phyloP scores from a whole-genome alignment of 2,329 filamentous ascomycete species.

The Xylaria sp. region DNA sequence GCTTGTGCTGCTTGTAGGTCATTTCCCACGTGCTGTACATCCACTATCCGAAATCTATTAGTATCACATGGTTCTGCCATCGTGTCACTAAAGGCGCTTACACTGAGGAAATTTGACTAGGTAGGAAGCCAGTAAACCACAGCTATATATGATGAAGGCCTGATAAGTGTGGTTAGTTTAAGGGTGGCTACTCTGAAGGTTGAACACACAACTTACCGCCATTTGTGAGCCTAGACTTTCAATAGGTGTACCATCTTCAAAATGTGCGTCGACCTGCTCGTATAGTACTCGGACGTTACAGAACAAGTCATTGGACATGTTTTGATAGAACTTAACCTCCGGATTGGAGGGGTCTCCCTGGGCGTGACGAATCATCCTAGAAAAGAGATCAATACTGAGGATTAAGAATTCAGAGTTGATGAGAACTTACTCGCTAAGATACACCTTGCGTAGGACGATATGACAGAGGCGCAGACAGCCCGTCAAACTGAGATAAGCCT shows the following conservation, averaged over 20 bases:
- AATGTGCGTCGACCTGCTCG: conserved; percentile 64
- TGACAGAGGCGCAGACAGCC: conserved; percentile 67
- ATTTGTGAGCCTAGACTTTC: conserved; percentile 66
- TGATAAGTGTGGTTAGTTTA: conserved; percentile 41
- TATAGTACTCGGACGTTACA: conserved; percentile 60
- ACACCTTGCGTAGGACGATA: conserved; percentile 66
- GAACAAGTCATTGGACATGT: conserved; percentile 61
- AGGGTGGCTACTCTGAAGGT: neutral
- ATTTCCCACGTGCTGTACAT: conserved; percentile 42
- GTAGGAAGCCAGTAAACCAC: conserved; percentile 64
- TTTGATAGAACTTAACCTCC: conserved; percentile 54
- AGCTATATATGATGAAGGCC: conserved; percentile 66
- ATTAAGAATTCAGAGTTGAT: neutral
- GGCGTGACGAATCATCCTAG: conserved; percentile 58
- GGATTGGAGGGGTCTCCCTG: conserved; percentile 53
- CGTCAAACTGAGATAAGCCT: conserved; percentile 67
- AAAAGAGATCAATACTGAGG: conserved; percentile 9
- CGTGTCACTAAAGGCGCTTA: conserved; percentile 47
- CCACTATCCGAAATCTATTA: conserved; percentile 41
- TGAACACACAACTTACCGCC: conserved; percentile 52
- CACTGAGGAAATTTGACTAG: conserved; percentile 63
- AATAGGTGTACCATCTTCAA: conserved; percentile 57
- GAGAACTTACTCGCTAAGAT: conserved; percentile 60
- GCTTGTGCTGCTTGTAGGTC: conserved; percentile 56
- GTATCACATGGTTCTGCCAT: conserved; percentile 1